Conservation (phyloP, 1,284 basidiomycete species). For the Polyporus tsugae region DNA sequence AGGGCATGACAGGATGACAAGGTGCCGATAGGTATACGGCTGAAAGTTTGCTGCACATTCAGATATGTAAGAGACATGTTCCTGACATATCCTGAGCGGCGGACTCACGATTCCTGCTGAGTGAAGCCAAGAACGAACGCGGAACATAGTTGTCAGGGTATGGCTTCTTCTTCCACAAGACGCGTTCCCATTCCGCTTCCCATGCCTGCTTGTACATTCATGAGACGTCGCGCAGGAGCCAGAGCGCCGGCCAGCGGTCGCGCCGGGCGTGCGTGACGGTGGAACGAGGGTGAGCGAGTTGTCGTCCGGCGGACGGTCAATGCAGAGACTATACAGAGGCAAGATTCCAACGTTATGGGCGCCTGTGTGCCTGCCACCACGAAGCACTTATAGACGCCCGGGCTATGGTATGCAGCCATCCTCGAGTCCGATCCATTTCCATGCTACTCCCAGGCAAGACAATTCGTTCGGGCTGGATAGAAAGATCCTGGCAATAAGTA, state of each 20-base stretch:
- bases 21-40: slow-evolving; percentile 76
- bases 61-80: not conserved
- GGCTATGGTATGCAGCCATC: too few relatives aligned
- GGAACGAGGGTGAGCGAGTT: slow-evolving; percentile 1
- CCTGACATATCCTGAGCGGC: not conserved
- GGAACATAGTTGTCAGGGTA: slow-evolving; percentile 91
- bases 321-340: not conserved
- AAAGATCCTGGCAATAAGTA: not conserved
- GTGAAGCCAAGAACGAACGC: slow-evolving; percentile 77
- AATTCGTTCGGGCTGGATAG: not conserved
- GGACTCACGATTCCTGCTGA: slow-evolving; percentile 78
- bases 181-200: slow-evolving; percentile 79
- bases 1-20: slow-evolving; percentile 78
- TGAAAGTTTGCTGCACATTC: slow-evolving; percentile 71
- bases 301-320: slow-evolving; percentile 7
- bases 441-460: not conserved
- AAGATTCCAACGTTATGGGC: slow-evolving; percentile 18
- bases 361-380: slow-evolving; percentile 11
- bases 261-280: slow-evolving; percentile 24
- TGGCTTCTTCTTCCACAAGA: slow-evolving; percentile 85
- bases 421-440: too few relatives aligned
- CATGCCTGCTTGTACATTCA: slow-evolving; percentile 53
- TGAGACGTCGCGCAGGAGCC: slow-evolving; percentile 22
- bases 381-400: not conserved
- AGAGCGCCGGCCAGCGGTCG: slow-evolving; percentile 33